Evolutionary conservation across 495 filamentous ascomycete species (phyloP).

Genomic region (Neurospora sp.): DNA sequence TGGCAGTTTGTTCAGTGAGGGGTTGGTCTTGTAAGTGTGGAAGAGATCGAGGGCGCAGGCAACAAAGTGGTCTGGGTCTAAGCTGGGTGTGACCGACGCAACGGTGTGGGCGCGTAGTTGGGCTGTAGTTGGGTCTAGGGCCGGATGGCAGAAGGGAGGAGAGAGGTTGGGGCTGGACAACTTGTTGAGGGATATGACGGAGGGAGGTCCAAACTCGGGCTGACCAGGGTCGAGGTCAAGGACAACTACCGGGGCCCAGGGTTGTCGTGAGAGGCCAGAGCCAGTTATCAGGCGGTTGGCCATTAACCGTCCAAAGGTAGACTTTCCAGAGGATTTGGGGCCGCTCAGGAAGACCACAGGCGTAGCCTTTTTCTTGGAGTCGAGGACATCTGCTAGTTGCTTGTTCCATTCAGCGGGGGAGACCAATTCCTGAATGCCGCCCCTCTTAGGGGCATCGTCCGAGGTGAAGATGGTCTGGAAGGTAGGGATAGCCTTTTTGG

Average conservation of each 20-base stretch:
- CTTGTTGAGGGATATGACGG: slow-evolving; percentile 62
- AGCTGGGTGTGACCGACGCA: slow-evolving; percentile 57
- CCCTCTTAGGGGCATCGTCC: slow-evolving; percentile 30
- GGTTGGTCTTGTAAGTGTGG: slow-evolving; percentile 44
- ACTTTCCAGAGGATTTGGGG: slow-evolving; percentile 78
- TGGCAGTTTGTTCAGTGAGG: slow-evolving; percentile 32
- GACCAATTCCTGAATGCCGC: slow-evolving; percentile 48
- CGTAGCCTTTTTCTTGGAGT: slow-evolving; percentile 28
- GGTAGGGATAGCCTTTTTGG: slow-evolving; percentile 9
- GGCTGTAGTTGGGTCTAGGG: slow-evolving; percentile 12
- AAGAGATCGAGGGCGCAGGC: slow-evolving; percentile 59
- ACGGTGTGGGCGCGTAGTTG: slow-evolving; percentile 57
- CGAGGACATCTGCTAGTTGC: slow-evolving; percentile 27
- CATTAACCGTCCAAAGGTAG: slow-evolving; percentile 70
- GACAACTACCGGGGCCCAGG: slow-evolving; percentile 40
- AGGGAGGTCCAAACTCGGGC: slow-evolving; percentile 70
- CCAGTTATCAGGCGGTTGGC: slow-evolving; percentile 61
- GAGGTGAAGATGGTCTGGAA: slow-evolving; percentile 39
- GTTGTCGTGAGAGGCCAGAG: slow-evolving; percentile 13
- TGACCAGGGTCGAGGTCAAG: slow-evolving; percentile 80
- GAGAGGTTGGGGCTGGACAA: slow-evolving; percentile 56
- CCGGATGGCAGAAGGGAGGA: slow-evolving; percentile 64
- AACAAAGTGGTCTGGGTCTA: slow-evolving; percentile 61
- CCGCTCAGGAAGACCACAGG: slow-evolving; percentile 56
- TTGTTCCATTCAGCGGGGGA: slow-evolving; percentile 58